phyloP scores from a whole-genome alignment of 306 rosid species.

The Arachis stenosperma region DNA sequence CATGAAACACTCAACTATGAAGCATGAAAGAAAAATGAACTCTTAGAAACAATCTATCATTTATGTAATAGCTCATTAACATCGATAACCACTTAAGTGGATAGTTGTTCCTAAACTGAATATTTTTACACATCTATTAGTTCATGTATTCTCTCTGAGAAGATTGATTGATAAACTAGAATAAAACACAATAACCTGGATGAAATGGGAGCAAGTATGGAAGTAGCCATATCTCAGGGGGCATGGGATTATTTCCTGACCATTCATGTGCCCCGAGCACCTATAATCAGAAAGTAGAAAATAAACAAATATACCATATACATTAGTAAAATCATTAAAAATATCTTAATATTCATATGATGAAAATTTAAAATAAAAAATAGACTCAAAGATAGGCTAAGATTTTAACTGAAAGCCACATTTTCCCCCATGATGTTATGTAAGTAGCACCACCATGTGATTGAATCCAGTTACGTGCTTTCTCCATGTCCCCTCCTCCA shows the following conservation, averaged over 20 bases:
- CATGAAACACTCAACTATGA: slow-evolving; percentile 10
- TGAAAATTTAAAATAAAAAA: neutral
- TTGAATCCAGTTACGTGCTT: slow-evolving; percentile 74
- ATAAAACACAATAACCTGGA: slow-evolving; percentile 66
- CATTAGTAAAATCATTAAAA: neutral
- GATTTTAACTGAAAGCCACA: slow-evolving; percentile 90
- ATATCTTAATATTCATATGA: neutral
- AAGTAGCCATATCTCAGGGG: slow-evolving; percentile 94
- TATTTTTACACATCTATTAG: slow-evolving; percentile 11
- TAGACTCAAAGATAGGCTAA: slow-evolving; percentile 16
- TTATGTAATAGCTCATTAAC: slow-evolving; percentile 7
- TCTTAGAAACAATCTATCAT: neutral
- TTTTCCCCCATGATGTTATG: slow-evolving; percentile 91
- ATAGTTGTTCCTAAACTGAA: slow-evolving; percentile 10
- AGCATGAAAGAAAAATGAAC: slow-evolving; percentile 1
- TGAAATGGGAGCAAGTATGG: slow-evolving; percentile 78
- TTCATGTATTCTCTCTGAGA: slow-evolving; percentile 26
- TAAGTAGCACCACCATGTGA: slow-evolving; percentile 79
- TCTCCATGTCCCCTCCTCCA: slow-evolving; percentile 68
- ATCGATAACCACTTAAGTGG: slow-evolving; percentile 2
- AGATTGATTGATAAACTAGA: slow-evolving; percentile 20
- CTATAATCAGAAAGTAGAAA: slow-evolving; percentile 45
- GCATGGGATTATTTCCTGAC: slow-evolving; percentile 95
- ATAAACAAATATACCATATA: neutral
- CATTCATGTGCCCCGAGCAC: slow-evolving; percentile 88